A percentile compares a stretch with the other conserved stretches of the same genome.
These are phyloP conservation scores for Dendrobium catenatum DNA, from an alignment of 106 monocot species.

Conservation along the genomic window DNA sequence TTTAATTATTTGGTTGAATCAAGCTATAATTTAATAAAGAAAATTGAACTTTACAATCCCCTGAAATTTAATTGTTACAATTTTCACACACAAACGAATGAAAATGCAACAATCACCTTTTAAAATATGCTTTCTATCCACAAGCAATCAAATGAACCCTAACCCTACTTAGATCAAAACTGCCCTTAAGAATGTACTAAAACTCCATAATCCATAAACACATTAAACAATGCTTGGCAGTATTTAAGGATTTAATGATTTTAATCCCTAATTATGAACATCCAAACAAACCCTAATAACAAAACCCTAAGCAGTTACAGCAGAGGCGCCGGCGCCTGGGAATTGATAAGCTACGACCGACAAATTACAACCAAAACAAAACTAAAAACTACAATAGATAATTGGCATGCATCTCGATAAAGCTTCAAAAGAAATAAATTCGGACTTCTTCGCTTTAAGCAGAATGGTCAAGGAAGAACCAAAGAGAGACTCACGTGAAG, in stretches of 20 bases:
- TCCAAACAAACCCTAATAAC: neutral
- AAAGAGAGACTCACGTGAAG: slow-evolving; percentile 22
- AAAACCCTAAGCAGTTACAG: neutral
- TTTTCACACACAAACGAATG: too few species aligned
- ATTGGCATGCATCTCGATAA: neutral
- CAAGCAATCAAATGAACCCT: neutral
- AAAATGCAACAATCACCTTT: too few species aligned
- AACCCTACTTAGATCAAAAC: neutral
- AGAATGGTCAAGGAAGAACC: neutral
- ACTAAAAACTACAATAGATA: neutral
- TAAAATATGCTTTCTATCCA: too few species aligned
- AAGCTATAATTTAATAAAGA: too few species aligned
- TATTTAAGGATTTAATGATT: neutral
- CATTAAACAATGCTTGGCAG: neutral
- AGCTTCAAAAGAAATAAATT: neutral
- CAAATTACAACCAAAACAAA: neutral
- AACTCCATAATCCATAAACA: neutral
- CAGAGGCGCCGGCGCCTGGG: neutral
- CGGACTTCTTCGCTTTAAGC: neutral
- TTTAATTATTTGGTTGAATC: too few species aligned
- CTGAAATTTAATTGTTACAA: too few species aligned
- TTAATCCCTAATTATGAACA: neutral
- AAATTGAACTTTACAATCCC: too few species aligned
- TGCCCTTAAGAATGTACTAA: neutral
- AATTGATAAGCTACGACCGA: neutral